A percentile compares a stretch with the other conserved stretches of the same genome.
Evolutionary conservation across 345 rosid species (phyloP).

Genomic region (Physaria fendleri): DNA sequence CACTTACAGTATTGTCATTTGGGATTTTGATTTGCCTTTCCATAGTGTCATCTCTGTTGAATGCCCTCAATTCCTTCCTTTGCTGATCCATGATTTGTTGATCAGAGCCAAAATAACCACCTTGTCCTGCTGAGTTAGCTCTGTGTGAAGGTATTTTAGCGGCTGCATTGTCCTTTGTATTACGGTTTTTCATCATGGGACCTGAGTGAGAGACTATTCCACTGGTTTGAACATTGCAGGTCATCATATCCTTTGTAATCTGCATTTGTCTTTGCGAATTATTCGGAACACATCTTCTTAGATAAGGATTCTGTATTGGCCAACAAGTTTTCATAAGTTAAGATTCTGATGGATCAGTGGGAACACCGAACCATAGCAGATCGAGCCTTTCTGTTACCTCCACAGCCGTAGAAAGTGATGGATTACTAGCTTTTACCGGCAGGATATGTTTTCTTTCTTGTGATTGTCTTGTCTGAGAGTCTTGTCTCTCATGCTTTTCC

Average conservation of each 20-base stretch:
- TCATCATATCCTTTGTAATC: conserved; percentile 16
- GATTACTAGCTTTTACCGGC: conserved; percentile 21
- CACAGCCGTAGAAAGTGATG: conserved; percentile 8
- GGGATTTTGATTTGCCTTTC: conserved; percentile 26
- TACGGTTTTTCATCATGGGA: conserved; percentile 26
- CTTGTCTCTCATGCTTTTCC: conserved; percentile 29
- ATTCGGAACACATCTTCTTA: conserved; percentile 19
- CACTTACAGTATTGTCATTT: conserved; percentile 28
- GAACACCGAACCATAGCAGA: conserved; percentile 27
- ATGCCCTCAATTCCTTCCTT: conserved; percentile 16
- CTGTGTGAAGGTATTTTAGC: conserved; percentile 16
- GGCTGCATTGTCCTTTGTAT: conserved; percentile 21
- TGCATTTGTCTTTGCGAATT: conserved; percentile 27
- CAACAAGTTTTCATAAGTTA: conserved; percentile 18
- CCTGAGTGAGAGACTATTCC: conserved; percentile 27
- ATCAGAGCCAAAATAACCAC: conserved; percentile 2
- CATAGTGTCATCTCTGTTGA: conserved; percentile 31
- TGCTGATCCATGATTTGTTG: conserved; percentile 12
- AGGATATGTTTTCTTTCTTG: conserved; percentile 20
- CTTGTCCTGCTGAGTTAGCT: conserved; percentile 17
- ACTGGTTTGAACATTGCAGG: not conserved
- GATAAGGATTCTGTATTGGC: conserved; percentile 30
- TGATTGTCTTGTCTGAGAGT: conserved; percentile 25
- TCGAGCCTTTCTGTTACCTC: conserved; percentile 27
- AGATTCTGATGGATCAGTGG: conserved; percentile 15